Evolutionary conservation across 148 eudicot species (phyloP).

Genomic region (Heliosperma pusillum): DNA sequence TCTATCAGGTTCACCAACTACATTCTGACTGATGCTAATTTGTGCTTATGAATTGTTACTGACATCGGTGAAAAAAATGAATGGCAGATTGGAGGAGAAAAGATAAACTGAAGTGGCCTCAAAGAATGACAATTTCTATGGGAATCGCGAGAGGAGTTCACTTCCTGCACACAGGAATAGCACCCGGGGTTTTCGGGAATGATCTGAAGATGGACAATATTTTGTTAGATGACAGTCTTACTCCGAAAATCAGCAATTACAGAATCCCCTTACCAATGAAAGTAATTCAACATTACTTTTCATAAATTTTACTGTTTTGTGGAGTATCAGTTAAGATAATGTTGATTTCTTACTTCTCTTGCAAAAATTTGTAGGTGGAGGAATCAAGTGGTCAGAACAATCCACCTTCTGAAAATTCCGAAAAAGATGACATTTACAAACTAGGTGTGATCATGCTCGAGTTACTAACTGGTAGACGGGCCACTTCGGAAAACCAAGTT

Average conservation of each 20-base stretch:
- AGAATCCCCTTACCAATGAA: slow-evolving; percentile 66
- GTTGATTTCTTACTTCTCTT: neutral
- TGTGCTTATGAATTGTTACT: slow-evolving; percentile 3
- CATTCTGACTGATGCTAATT: neutral
- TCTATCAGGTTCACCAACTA: slow-evolving; percentile 25
- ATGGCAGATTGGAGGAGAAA: slow-evolving; percentile 69
- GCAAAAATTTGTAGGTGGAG: slow-evolving; percentile 36
- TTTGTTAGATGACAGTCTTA: slow-evolving; percentile 74
- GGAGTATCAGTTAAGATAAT: too few species aligned
- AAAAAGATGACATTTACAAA: slow-evolving; percentile 72
- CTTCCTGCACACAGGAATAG: slow-evolving; percentile 69
- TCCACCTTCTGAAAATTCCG: slow-evolving; percentile 36
- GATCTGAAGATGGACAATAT: slow-evolving; percentile 65
- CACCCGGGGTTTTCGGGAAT: slow-evolving; percentile 61
- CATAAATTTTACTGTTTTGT: neutral
- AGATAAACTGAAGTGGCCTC: slow-evolving; percentile 86
- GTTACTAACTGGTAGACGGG: slow-evolving; percentile 64
- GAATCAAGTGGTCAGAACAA: slow-evolving; percentile 37
- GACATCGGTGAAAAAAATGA: neutral
- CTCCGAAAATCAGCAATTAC: slow-evolving; percentile 76
- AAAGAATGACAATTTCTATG: slow-evolving; percentile 78
- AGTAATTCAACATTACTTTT: slow-evolving; percentile 32
- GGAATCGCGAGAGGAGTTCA: slow-evolving; percentile 84
- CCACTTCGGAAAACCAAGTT: slow-evolving; percentile 50
- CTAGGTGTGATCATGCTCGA: slow-evolving; percentile 72